phyloP scores from a whole-genome alignment of 2,329 filamentous ascomycete genomes.

The Aspergillus sp. region DNA sequence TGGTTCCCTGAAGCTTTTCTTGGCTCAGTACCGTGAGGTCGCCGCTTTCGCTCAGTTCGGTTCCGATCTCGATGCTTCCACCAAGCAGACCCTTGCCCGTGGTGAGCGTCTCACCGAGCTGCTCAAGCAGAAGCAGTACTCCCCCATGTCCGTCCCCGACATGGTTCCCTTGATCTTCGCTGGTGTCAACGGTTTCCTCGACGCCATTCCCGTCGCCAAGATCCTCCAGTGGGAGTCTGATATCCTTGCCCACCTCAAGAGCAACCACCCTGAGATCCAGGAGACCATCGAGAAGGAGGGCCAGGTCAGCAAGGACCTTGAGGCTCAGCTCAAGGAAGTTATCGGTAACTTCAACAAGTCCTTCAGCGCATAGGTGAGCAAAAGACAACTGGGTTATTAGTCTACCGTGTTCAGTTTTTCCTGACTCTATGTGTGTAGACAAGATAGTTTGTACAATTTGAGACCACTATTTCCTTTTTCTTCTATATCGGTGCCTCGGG shows the following conservation, averaged over 20 bases:
- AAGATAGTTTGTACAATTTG: conserved; percentile 44
- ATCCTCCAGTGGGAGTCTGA: conserved; percentile 91
- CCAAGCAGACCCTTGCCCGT: conserved; percentile 96
- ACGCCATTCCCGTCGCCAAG: conserved; percentile 83
- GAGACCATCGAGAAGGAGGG: conserved; percentile 92
- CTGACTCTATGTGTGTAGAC: conserved; percentile 40
- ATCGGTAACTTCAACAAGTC: conserved; percentile 84
- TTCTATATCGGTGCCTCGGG: conserved; percentile 14
- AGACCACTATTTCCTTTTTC: conserved; percentile 36
- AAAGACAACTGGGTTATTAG: conserved; percentile 25
- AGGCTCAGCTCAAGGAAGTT: conserved; percentile 59
- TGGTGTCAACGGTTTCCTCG: conserved; percentile 96
- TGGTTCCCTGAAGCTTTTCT: conserved; percentile 99
- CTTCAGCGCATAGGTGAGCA: conserved; percentile 57
- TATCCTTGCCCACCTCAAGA: conserved; percentile 87
- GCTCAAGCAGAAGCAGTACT: conserved; percentile 99
- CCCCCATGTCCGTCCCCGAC: conserved; percentile 96
- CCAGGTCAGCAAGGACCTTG: conserved; percentile 89
- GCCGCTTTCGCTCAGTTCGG: conserved; percentile 99
- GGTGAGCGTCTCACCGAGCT: conserved; percentile 99
- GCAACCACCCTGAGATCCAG: conserved; percentile 80
- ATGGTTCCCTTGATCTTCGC: conserved; percentile 99
- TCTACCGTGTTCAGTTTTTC: conserved; percentile 33
- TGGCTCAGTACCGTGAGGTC: conserved; percentile 99
- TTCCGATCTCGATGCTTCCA: conserved; percentile 97